Conservation (phyloP, 2,329 filamentous ascomycete genomes). For the Elsinoe fawcettii region DNA sequence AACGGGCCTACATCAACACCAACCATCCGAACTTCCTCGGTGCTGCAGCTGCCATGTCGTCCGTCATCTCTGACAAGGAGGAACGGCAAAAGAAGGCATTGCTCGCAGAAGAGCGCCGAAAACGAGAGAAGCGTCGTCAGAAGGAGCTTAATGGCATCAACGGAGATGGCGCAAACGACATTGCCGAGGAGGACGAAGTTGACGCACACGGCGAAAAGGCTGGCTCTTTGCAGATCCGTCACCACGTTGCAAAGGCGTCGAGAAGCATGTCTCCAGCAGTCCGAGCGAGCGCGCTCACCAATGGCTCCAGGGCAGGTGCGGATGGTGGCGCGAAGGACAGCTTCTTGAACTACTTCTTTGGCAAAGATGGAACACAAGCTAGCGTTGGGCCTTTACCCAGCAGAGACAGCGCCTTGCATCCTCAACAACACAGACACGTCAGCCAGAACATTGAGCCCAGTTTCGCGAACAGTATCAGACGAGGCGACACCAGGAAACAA, state of each 20-base stretch:
- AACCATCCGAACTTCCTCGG: conserved; percentile 98
- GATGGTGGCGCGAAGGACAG: conserved; percentile 69
- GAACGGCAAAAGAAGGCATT: conserved; percentile 80
- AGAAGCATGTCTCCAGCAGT: conserved; percentile 80
- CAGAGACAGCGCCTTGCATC: conserved; percentile 34
- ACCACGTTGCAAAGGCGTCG: conserved; percentile 51
- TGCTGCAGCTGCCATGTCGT: conserved; percentile 93
- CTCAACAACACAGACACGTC: conserved; percentile 54
- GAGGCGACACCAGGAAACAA: conserved; percentile 52
- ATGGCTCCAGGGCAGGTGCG: conserved; percentile 54
- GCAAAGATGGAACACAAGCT: conserved; percentile 63
- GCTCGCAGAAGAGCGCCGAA: conserved; percentile 72
- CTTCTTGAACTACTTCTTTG: conserved; percentile 98
- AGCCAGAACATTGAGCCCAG: conserved; percentile 73
- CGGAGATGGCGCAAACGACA: conserved; percentile 60
- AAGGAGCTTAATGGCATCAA: conserved; percentile 77
- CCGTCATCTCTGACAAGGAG: conserved; percentile 89
- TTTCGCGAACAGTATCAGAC: conserved; percentile 74
- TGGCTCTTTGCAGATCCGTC: conserved; percentile 50
- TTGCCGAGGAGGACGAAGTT: conserved; percentile 49
- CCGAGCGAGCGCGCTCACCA: conserved; percentile 46
- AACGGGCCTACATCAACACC: conserved; percentile 97
- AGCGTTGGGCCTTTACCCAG: conserved; percentile 27
- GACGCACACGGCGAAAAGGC: conserved; percentile 45
- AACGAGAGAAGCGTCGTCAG: conserved; percentile 70